Percentiles rank a stretch among this genome's conserved stretches.
Conservation (phyloP, 176 grass and related monocot genomes). For the Oryza australiensis region DNA sequence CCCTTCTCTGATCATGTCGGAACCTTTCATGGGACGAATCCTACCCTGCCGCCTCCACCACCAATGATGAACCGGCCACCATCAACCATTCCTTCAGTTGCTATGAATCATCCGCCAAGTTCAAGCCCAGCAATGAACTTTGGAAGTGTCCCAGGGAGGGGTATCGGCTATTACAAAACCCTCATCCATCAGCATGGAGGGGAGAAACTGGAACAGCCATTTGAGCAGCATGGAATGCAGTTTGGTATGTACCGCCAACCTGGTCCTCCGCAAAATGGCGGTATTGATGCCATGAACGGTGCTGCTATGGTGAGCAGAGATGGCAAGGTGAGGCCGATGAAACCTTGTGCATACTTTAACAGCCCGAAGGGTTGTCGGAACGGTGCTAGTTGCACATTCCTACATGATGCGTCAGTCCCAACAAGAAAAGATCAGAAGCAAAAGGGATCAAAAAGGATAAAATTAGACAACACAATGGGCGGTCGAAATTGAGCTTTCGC, state of each 20-base stretch:
- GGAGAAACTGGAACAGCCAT: conserved; percentile 54
- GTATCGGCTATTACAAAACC: conserved; percentile 68
- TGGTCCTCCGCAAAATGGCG: conserved; percentile 19
- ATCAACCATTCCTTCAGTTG: conserved; percentile 38
- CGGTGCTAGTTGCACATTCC: conserved; percentile 76
- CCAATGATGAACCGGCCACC: conserved; percentile 33
- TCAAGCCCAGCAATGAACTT: conserved; percentile 34
- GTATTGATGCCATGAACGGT: conserved; percentile 39
- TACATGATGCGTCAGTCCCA: conserved; percentile 60
- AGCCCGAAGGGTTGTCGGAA: conserved; percentile 74
- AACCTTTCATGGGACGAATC: conserved; percentile 36
- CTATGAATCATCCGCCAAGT: conserved; percentile 39
- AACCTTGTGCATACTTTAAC: conserved; percentile 80
- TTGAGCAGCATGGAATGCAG: conserved; percentile 38
- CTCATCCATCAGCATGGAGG: conserved; percentile 91
- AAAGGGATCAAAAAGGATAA: conserved; percentile 75
- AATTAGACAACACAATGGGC: conserved; percentile 79
- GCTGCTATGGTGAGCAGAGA: conserved; percentile 36
- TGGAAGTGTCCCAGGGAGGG: conserved; percentile 41
- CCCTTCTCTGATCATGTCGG: conserved; percentile 32
- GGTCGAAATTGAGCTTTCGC: conserved; percentile 48
- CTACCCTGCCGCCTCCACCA: conserved; percentile 35
- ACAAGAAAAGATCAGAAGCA: conserved; percentile 49
- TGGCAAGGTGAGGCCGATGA: conserved; percentile 56
- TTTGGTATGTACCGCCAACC: conserved; percentile 49